Conservation (phyloP, 176 grass and related monocot genomes). For the Tillandsia leiboldiana region DNA sequence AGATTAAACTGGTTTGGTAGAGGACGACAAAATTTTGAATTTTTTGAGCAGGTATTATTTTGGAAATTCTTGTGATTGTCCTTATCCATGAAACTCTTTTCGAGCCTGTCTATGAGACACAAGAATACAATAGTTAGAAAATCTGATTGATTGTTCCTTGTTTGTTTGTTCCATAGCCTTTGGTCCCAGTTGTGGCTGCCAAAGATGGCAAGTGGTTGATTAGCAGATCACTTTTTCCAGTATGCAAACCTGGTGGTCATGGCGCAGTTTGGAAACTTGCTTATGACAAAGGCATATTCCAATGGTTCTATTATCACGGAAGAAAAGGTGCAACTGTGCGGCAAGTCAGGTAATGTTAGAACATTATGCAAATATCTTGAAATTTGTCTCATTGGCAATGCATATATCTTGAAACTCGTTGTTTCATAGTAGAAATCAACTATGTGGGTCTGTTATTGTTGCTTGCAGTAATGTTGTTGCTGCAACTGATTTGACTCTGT, state of each 20-base stretch:
- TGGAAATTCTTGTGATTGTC: neutral
- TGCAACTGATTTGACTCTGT: constrained; percentile 87
- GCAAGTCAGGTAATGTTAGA: constrained; percentile 75
- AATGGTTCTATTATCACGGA: constrained; percentile 60
- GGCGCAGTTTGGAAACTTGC: constrained; percentile 97
- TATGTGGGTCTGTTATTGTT: constrained; percentile 1
- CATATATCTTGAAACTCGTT: neutral
- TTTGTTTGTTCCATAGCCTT: constrained; percentile 42
- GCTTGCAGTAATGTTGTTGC: constrained; percentile 95
- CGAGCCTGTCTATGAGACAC: neutral
- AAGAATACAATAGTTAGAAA: neutral
- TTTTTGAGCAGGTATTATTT: constrained; percentile 83
- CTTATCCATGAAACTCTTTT: neutral
- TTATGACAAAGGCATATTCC: constrained; percentile 66
- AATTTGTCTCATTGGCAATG: neutral
- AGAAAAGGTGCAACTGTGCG: constrained; percentile 94
- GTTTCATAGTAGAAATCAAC: too few species aligned
- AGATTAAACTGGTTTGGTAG: constrained; percentile 81
- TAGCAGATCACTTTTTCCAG: constrained; percentile 48
- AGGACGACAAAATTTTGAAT: constrained; percentile 61
- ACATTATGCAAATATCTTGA: neutral
- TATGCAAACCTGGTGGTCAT: constrained; percentile 94
- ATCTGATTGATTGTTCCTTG: neutral
- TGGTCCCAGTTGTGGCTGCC: constrained; percentile 84
- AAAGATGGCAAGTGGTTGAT: constrained; percentile 85